Conservation (phyloP, 2,329 filamentous ascomycete species). For the Diplodia scrobiculata region DNA sequence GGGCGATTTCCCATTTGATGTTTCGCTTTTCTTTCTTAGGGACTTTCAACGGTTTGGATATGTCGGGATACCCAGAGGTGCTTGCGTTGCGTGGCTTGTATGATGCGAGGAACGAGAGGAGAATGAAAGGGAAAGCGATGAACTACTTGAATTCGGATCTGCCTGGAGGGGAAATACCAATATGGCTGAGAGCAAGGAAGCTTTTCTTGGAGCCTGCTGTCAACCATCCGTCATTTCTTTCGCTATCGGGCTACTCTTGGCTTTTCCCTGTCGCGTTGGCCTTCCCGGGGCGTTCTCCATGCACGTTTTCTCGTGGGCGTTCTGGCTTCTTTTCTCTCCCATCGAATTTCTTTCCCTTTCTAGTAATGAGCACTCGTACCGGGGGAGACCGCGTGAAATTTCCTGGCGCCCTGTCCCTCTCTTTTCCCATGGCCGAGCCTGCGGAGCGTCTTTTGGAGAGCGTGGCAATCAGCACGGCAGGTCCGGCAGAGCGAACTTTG, state of each 20-base stretch:
- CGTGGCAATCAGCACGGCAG: slow-evolving; percentile 16
- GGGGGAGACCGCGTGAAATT: slow-evolving; percentile 14
- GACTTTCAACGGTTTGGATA: slow-evolving; percentile 29
- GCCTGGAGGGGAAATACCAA: slow-evolving; percentile 8
- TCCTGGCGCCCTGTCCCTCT: not conserved
- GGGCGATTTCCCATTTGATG: slow-evolving; percentile 26
- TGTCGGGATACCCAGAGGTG: slow-evolving; percentile 30
- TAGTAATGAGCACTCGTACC: slow-evolving; percentile 23
- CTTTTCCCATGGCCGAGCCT: not conserved
- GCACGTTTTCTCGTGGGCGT: slow-evolving; percentile 16
- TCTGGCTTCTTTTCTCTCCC: slow-evolving; percentile 6
- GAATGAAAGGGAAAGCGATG: slow-evolving; percentile 24
- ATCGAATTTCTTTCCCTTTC: slow-evolving; percentile 18
- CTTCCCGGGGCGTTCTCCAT: slow-evolving; percentile 6
- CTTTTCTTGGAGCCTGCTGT: slow-evolving; percentile 4
- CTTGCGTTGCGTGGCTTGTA: slow-evolving; percentile 29
- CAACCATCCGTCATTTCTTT: slow-evolving; percentile 12
- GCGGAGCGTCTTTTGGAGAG: not conserved
- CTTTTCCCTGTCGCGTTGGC: slow-evolving; percentile 11
- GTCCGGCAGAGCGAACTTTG: slow-evolving; percentile 24
- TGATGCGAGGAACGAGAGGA: slow-evolving; percentile 25
- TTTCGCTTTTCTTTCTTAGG: slow-evolving; percentile 27
- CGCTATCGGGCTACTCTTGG: slow-evolving; percentile 11
- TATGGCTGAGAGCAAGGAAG: slow-evolving; percentile 4
- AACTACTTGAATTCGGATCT: slow-evolving; percentile 24